Evolutionary conservation across 805 yeast genomes (phyloP), one percentile per base, ranked within the genome.

Genomic region (Schwanniomyces pseudopolymorphus): DNA sequence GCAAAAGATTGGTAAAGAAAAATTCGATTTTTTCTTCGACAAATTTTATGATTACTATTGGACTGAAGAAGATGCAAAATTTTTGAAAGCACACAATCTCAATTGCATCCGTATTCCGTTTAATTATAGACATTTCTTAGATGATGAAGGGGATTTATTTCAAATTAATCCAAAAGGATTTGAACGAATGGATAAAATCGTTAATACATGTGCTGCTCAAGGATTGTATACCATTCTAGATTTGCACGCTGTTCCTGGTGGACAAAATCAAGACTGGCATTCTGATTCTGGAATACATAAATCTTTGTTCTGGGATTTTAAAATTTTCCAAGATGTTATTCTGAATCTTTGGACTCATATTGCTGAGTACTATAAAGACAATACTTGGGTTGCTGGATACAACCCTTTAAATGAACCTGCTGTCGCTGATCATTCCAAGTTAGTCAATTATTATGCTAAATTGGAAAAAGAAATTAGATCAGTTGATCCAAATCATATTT

Each of bases 231-330:
- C 77, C 39, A 67, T 77, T 44, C 63, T 77, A 41, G 82, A 77
- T 50, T 63, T 78, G 24, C 81, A 78, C 50, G 65, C 80, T 11
- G 66, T 59, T 19, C 81, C 81, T 13, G 82, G 81, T 43, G 81
- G 81, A 22, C 81, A 77, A 58, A 76, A 74, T 56, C 81, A 76
- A 60, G 81, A 73, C 54, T 78, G 81, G 82, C 82, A 77, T 53
- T 56, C 67, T 19, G 82, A 78, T 57, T 68, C 76, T 0, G 73
- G 69, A 3, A 63, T 74, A 52, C 78, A 75, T 59, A 71, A 72
- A 57, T 65, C 80, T 2, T 43, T 75, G 20, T 77, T 77, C 56
- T 77, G 80, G 80, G 75, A 73, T 21, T 77, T 74, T 61, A 72
- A 69, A 53, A 63, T 69, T 21, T 73, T 76, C 59, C 81, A 76